A percentile compares a stretch with the other conserved stretches of the same genome.
Evolutionary conservation across 1,284 basidiomycete species (phyloP).

Genomic region (Trichosporon ovoides): DNA sequence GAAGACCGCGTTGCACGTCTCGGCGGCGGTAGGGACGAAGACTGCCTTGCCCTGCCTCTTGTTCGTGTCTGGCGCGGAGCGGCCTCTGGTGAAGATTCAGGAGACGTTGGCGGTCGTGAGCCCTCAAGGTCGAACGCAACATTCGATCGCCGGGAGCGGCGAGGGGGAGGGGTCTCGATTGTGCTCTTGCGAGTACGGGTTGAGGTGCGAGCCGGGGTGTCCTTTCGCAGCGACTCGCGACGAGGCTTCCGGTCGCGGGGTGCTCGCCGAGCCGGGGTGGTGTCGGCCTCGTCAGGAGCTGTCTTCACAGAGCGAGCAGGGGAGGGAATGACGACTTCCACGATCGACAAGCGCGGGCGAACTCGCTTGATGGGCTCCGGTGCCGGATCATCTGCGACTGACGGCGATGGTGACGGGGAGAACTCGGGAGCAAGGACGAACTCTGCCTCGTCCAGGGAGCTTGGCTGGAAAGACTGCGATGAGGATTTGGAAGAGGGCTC

Average conservation of each 20-base stretch:
- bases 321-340: not conserved
- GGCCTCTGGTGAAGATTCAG: not conserved
- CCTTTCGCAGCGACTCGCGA: not conserved
- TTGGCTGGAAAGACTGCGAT: no score
- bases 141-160: not conserved
- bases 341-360: not conserved
- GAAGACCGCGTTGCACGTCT: no score
- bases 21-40: no score
- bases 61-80: no score
- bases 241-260: not conserved
- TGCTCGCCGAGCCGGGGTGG: not conserved
- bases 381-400: not conserved
- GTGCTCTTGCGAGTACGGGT: not conserved
- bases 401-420: not conserved
- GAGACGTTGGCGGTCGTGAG: not conserved
- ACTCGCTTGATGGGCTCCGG: not conserved
- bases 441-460: not conserved
- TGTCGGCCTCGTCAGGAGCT: not conserved
- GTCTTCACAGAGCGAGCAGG: not conserved
- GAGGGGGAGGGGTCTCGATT: not conserved
- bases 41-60: no score
- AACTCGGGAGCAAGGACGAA: not conserved
- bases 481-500: no score
- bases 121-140: not conserved
- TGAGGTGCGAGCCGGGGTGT: not conserved